Percentiles rank a stretch among this genome's conserved stretches.
phyloP scores from a whole-genome alignment of 2,329 filamentous ascomycete species.

The Seiridium unicorne region DNA sequence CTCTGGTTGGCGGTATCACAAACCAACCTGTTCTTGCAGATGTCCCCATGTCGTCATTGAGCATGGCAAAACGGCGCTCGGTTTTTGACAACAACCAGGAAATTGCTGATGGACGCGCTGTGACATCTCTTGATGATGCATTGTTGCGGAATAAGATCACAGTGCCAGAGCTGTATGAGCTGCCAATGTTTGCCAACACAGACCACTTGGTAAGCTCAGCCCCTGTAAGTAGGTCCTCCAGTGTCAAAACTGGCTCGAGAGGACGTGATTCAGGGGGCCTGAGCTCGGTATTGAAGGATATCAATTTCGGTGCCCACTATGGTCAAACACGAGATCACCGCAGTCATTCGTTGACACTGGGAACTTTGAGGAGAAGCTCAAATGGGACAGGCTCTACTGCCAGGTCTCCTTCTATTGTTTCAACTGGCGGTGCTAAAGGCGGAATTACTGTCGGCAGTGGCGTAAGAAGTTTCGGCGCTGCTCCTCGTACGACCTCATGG shows the following conservation, averaged over 20 bases:
- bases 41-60: conserved; percentile 85
- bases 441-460: conserved; percentile 39
- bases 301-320: conserved; percentile 29
- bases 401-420: conserved; percentile 17
- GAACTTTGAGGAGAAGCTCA: conserved; percentile 31
- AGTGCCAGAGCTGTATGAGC: conserved; percentile 66
- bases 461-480: conserved; percentile 18
- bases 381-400: conserved; percentile 14
- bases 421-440: conserved; percentile 24
- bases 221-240: conserved; percentile 26
- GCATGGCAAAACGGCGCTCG: conserved; percentile 72
- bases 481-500: conserved; percentile 39
- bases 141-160: conserved; percentile 29
- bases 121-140: conserved; percentile 25
- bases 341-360: conserved; percentile 42
- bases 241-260: conserved; percentile 31
- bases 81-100: conserved; percentile 36
- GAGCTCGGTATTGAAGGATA: conserved; percentile 27
- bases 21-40: conserved; percentile 90
- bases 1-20: conserved; percentile 86
- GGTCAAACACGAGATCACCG: conserved; percentile 41
- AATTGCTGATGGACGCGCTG: conserved; percentile 15
- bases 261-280: conserved; percentile 37
- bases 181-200: conserved; percentile 71
- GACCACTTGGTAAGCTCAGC: conserved; percentile 62